Base-by-base conservation (phyloP, 106 monocot species). In the Dactylorhiza incarnata region DNA sequence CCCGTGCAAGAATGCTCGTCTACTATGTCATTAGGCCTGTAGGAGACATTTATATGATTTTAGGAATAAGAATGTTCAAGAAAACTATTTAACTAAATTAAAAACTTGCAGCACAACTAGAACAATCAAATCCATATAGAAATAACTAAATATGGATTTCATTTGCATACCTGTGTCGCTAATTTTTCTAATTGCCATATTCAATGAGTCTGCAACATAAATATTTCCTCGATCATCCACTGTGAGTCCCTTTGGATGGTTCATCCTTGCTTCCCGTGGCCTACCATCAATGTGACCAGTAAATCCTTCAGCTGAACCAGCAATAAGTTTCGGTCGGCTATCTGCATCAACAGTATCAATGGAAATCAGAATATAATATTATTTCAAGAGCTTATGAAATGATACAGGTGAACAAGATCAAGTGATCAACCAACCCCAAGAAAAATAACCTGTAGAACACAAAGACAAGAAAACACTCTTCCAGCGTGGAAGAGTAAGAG, bases 171-270 rank as follows among this genome's bases (percentile, higher is more conserved):
- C 93, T 82, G 89, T 59, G 73, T 91, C 96, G 56, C 91, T 91
- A 77, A 97, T 89, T 80, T 97, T 97, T 73, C 96, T 86, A 44
- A 97, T 86, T 16, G 93, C 96, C 91, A 94, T 93, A 77, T 97
- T 97, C 85, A 89, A 83, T 5, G 89, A 76, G 73, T 97, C 96
- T 6, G 96, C 96, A 68, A 97, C 83, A 86, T 97, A 97, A 58
- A 97, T 87, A 54, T 94, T 97, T 70, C 96, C 96, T 51, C 81
- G 87, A 76, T 91, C 94, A 79, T 99, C 97, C 59, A 94, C 83
- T 67, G 97, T 83, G 73, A 97, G 71, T 46, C 91, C 96, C 78
- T 87, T 97, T 13, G 96, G 96, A 82, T 89, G 96, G 82, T 93
- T 94, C 89, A 97, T 85, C 71, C 86, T 93, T 72, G 93, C 89